Evolutionary conservation across 495 filamentous ascomycete genomes (phyloP), one percentile per base, ranked within the genome.

Genomic region (Aspergillus sclerotiicarbonarius): DNA sequence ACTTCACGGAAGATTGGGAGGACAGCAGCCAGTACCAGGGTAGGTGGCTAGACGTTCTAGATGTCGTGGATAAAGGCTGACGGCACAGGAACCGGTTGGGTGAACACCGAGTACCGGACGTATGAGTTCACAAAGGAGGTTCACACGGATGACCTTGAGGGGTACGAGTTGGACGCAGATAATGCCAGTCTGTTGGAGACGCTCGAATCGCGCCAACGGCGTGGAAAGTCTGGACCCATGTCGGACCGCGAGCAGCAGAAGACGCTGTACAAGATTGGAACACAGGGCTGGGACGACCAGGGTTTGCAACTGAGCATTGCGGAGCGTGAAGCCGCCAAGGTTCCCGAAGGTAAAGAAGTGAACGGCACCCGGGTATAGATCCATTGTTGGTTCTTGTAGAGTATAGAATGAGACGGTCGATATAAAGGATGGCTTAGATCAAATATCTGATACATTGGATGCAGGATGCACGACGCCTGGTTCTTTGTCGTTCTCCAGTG

Each of bases 1-100:
- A 89, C 61, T 76, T 98, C 51, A 96, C 91, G 4, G 82, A 91
- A 59, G 91, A 96, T 60, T 96, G 87, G 85, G 78, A 83, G 46
- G 89, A 85, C 12, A 75, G 80, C 61, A 78, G 78, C 44, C 65
- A 75, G 30, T 79, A 80, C 54, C 68, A 73, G 54, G 87, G 84
- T 82, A 73, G 46, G 76, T 73, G 25, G 4, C 25, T 15, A 15
- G 30, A 8, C 6, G 18, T 12, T 21, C 8, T 47, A 8, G 7
- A 8, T 8, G 15, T 30, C 32, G 10, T 48, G 46, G 6, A 20
- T n/a, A 1, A 43, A 49, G 35, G 8, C 6, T 62, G 19, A 59
- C 31, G 35, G 13, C 16, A 16, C 47, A 79, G 88, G 90, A 30
- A 95, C 91, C 0, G 90, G 90, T 16, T 96, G 92, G 92, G 61